Conservation (phyloP, 2,329 filamentous ascomycete species). For the Colletotrichum sp. region DNA sequence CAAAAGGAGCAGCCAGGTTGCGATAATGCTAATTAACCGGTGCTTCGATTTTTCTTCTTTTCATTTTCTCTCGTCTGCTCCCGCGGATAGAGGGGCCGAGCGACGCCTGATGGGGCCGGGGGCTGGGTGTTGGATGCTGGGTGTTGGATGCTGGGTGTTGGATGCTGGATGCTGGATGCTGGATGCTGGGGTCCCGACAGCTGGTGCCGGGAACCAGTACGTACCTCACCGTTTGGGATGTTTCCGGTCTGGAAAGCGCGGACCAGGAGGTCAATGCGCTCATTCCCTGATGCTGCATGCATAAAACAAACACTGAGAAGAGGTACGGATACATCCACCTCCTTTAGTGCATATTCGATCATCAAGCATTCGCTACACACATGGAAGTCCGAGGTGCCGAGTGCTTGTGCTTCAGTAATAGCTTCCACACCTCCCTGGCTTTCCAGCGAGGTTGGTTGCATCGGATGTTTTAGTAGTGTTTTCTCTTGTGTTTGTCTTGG, state of each 20-base stretch:
- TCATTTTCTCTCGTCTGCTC: conserved; percentile 3
- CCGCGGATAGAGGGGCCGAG: not conserved
- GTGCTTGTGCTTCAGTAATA: not conserved
- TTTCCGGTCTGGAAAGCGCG: not conserved
- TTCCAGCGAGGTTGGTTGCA: not conserved
- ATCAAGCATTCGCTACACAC: not conserved
- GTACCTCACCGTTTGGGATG: not conserved
- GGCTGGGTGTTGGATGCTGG: not conserved
- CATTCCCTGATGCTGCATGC: not conserved
- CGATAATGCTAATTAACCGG: not conserved
- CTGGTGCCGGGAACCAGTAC: not conserved
- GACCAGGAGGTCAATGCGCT: not conserved
- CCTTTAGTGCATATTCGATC: not conserved
- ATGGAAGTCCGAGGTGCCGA: not conserved
- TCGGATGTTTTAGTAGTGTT: not conserved
- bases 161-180: not conserved
- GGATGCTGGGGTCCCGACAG: not conserved
- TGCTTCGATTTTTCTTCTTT: not conserved
- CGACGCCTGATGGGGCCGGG: not conserved
- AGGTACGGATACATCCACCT: not conserved
- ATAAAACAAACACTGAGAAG: not conserved
- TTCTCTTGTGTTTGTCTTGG: not conserved
- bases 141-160: too few species aligned
- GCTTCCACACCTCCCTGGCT: not conserved
- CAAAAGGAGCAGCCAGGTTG: not conserved